These are phyloP conservation scores for Dryas octopetala DNA, from an alignment of 306 rosid species.

Conservation along the genomic window DNA sequence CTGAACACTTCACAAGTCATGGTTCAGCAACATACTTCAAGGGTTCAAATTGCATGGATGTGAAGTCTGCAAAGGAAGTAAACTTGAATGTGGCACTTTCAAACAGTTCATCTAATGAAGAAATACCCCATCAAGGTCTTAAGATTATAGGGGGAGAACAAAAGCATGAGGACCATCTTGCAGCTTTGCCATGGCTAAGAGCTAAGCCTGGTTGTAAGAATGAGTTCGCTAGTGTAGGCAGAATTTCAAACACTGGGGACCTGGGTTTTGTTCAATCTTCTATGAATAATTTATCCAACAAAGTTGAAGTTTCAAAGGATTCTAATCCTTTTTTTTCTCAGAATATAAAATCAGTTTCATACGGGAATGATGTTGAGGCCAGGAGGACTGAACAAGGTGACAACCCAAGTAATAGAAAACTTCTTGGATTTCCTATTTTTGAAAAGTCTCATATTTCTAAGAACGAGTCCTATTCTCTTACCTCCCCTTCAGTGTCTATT, in stretches of 20 bases:
- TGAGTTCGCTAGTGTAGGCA: slow-evolving; percentile 41
- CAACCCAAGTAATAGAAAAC: slow-evolving; percentile 38
- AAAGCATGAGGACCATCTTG: slow-evolving; percentile 49
- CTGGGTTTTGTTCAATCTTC: slow-evolving; percentile 41
- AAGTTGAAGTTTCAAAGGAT: slow-evolving; percentile 45
- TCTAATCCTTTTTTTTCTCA: slow-evolving; percentile 36
- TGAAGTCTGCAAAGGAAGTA: slow-evolving; percentile 54
- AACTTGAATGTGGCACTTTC: slow-evolving; percentile 69
- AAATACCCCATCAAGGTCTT: slow-evolving; percentile 33
- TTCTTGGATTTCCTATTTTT: slow-evolving; percentile 72
- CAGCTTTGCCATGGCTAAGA: slow-evolving; percentile 71
- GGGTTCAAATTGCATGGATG: slow-evolving; percentile 48
- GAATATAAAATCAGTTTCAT: slow-evolving; percentile 39
- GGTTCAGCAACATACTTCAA: slow-evolving; percentile 38
- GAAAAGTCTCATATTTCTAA: slow-evolving; percentile 47
- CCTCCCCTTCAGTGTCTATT: slow-evolving; percentile 38
- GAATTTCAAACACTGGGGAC: slow-evolving; percentile 41
- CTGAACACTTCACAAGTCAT: slow-evolving; percentile 41
- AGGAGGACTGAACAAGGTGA: slow-evolving; percentile 47
- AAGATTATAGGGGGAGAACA: slow-evolving; percentile 42
- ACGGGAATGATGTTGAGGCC: slow-evolving; percentile 41
- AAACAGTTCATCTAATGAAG: slow-evolving; percentile 49
- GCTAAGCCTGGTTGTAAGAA: slow-evolving; percentile 45
- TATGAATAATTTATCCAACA: slow-evolving; percentile 29
- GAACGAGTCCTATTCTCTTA: slow-evolving; percentile 50